Evolutionary conservation across 495 filamentous ascomycete species (phyloP), one percentile per base, ranked within the genome.

Genomic region (Haplographium delicatum): DNA sequence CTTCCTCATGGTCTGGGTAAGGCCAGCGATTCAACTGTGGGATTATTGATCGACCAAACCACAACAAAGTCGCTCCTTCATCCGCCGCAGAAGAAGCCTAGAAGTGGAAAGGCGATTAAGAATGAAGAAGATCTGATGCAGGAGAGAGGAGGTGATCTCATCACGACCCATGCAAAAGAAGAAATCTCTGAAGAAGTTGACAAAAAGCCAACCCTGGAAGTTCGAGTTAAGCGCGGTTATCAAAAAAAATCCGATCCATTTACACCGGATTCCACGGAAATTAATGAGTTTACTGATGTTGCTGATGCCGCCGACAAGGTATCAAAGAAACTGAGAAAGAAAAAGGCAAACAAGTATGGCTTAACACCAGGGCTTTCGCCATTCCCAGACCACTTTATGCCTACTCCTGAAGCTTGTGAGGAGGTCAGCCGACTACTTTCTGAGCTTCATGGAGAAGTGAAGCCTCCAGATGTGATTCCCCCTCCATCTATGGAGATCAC

Each of bases 401-500:
- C 93, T 0, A 93, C 84, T 1, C 56, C 74, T 1, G 76, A 82
- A 9, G 82, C 87, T 54, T 94, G 88, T 58, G 73, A 85, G 53
- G 75, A 86, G 49, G 86, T 96, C n/a, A 77, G 82, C 50, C 61
- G 70, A 1, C 71, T 95, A 1, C 72, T 98, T 0, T 73, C 80
- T 1, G 68, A 71, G 11, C 58, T 80, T 2, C 88, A 96, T 59
- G 86, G 84, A 1, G 68, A 81, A 33, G 74, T 86, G 3, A 68
- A 69, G 24, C 72, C 74, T 7, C 91, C 93, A 1, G 68, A 79
- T 13, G 79, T 68, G 1, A 82, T 93, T 13, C 88, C 89, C 0
- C 67, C 75, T 6, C 87, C 93, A 1, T 89, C 87, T n/a, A 67
- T 88, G 2, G 83, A 84, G 2, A 77, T 89, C 11, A 80, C 90